Evolutionary conservation across 2,329 filamentous ascomycete species (phyloP), one percentile per base, ranked within the genome.

Genomic region (Alternaria angustiovoidea): DNA sequence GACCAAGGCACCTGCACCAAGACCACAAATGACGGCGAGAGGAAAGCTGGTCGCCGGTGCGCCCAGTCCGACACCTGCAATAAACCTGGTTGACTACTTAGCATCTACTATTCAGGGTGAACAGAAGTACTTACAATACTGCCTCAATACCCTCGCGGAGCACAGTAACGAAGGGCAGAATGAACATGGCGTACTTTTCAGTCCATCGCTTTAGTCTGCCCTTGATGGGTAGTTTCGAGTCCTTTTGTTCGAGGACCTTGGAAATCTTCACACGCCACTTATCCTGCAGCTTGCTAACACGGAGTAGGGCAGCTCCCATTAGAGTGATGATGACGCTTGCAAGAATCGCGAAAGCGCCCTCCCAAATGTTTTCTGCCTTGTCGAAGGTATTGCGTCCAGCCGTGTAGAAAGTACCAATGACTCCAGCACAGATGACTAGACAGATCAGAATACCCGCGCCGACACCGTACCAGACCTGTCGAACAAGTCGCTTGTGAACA

Each of bases 251-350:
- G 30, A 95, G 79, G 2, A 91, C 87, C 69, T 86, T 87, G 18
- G 89, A 87, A 24, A 96, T 87, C 86, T 95, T 95, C 70, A 90
- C 81, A n/a, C 88, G 87, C 93, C 93, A 96, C 79, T 95, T 95
- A 63, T 91, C 89, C 76, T 93, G 91, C 77, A 95, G 86, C 79
- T 94, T 95, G 62, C 88, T 90, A 56, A 96, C 86, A 26, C 93
- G 89, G 7, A 96, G 86, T 30, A 96, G 86, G 5, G 91, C 92
- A 32, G 88, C 89, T 28, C 93, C 93, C 82, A 96, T 90, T 62
- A 93, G 69, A 36, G 91, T 91, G 79, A 96, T 95, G 80, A 96
- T 93, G 66, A 95, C 67, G 18, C 88, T 84, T 3, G 93, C 92
- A 51, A 95, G 76, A 41, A 96, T 82, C 18, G 85, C 87, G 71